A percentile compares a stretch with the other conserved stretches of the same genome.
Evolutionary conservation across 441 rosid genomes (phyloP).

Genomic region (Populus hybrid): DNA sequence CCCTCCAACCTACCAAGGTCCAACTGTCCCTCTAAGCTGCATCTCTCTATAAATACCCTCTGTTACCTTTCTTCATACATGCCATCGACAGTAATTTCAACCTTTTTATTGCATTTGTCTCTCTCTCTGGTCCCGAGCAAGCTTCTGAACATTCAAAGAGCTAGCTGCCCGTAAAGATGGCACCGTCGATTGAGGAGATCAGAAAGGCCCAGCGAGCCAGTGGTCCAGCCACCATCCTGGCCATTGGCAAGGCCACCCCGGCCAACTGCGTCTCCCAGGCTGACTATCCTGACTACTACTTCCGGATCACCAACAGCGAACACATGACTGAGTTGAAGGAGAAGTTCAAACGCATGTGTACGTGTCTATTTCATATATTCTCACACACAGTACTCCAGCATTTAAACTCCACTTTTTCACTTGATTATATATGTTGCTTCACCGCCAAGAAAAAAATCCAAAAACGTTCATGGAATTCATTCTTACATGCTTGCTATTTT

Average conservation of each 20-base stretch:
- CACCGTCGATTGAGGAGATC: slow-evolving; percentile 30
- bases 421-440: neutral
- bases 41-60: neutral
- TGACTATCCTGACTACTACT: slow-evolving; percentile 51
- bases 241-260: slow-evolving; percentile 55
- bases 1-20: neutral
- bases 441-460: too few relatives aligned
- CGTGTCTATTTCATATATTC: neutral
- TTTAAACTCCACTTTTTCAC: too few relatives aligned
- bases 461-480: too few relatives aligned
- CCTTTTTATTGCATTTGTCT: neutral
- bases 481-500: too few relatives aligned
- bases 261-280: slow-evolving; percentile 35
- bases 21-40: neutral
- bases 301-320: slow-evolving; percentile 49
- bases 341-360: slow-evolving; percentile 52
- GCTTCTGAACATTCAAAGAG: neutral
- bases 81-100: neutral
- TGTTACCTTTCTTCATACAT: neutral
- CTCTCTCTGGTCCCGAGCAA: neutral
- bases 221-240: slow-evolving; percentile 48
- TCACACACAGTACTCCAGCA: too few relatives aligned
- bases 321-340: slow-evolving; percentile 52
- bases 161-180: neutral
- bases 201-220: slow-evolving; percentile 41